These are phyloP conservation scores for Xylaria bambusicola DNA, from an alignment of 495 filamentous ascomycete genomes.

Conservation along the genomic window DNA sequence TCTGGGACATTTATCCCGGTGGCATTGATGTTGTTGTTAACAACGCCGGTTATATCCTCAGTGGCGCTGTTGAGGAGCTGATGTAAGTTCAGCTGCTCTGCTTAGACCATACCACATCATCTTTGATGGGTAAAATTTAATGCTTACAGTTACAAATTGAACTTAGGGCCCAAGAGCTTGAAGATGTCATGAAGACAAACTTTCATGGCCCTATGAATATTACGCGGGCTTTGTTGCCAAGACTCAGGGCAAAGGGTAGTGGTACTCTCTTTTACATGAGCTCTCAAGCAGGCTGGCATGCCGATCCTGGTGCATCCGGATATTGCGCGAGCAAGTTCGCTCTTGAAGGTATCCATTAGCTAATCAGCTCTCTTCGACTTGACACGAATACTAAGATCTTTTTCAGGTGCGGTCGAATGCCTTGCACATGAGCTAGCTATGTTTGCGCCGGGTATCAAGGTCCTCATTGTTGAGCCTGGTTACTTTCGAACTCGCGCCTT, in stretches of 20 bases:
- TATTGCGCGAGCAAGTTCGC: conserved; percentile 96
- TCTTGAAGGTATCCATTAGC: conserved; percentile 63
- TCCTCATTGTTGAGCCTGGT: conserved; percentile 42
- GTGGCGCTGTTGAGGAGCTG: conserved; percentile 47
- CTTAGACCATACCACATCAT: not conserved
- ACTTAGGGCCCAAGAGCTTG: conserved; percentile 26
- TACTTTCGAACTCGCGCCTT: conserved; percentile 22
- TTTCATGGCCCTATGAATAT: conserved; percentile 51
- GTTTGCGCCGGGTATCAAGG: conserved; percentile 39
- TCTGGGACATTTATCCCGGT: conserved; percentile 24
- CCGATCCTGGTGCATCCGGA: conserved; percentile 38
- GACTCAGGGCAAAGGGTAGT: conserved; percentile 46
- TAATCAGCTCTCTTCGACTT: not conserved
- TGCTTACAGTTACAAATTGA: not conserved
- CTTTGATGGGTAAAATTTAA: no score
- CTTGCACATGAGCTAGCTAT: conserved; percentile 33
- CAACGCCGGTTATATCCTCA: conserved; percentile 54
- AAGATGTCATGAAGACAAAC: conserved; percentile 49
- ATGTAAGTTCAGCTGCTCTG: no score
- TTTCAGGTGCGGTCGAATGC: conserved; percentile 20
- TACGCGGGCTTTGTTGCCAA: conserved; percentile 46
- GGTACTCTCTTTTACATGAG: conserved; percentile 55
- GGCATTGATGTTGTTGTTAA: conserved; percentile 58
- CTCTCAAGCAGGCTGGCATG: conserved; percentile 51
- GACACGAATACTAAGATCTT: not conserved